Evolutionary conservation across 345 rosid species (phyloP).

Genomic region (Gossypium herbaceum): DNA sequence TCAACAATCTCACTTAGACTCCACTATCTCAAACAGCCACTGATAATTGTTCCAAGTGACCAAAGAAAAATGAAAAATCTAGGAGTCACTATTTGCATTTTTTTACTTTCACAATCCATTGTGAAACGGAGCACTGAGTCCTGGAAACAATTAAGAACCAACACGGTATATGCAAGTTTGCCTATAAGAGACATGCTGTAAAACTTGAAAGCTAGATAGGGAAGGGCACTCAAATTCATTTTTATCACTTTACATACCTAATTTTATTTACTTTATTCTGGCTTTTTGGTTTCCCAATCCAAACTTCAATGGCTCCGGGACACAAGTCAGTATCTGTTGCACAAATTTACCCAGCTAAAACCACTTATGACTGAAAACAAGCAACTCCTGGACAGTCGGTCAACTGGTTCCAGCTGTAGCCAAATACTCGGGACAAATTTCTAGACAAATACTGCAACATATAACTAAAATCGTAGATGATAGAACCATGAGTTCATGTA

Average conservation of each 20-base stretch:
- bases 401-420: slow-evolving; percentile 1
- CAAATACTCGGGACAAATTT: not conserved
- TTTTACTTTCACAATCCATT: not conserved
- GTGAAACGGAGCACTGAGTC: not conserved
- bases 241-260: slow-evolving; percentile 1
- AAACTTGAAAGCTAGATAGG: not conserved
- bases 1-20: slow-evolving; percentile 7
- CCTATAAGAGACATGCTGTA: not conserved
- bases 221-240: not conserved
- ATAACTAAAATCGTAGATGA: not conserved
- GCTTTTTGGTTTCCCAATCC: not conserved
- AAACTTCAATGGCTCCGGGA: not conserved
- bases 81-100: not conserved
- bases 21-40: not conserved
- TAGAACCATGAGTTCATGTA: not conserved
- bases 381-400: not conserved
- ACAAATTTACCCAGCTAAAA: not conserved
- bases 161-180: not conserved
- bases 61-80: not conserved
- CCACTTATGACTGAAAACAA: slow-evolving; percentile 3
- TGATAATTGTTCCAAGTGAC: not conserved
- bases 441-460: not conserved
- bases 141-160: slow-evolving; percentile 1
- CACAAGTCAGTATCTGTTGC: slow-evolving; percentile 6
- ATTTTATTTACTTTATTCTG: not conserved